Percentiles rank a stretch among this genome's conserved stretches.
phyloP scores from a whole-genome alignment of 768 basidiomycete genomes.

The Panus rudis region DNA sequence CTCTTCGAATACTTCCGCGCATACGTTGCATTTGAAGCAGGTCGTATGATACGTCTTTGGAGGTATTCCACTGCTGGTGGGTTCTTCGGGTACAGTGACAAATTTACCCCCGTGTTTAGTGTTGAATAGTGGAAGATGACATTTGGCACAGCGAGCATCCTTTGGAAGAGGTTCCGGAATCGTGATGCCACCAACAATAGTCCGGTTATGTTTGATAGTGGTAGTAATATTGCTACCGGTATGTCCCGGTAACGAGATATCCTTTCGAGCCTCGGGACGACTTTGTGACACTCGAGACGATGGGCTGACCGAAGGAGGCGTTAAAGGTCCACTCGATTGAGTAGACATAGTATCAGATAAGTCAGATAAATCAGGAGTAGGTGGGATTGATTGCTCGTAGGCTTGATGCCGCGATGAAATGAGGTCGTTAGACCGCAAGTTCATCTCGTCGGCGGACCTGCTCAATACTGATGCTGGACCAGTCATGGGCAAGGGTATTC shows the following conservation, averaged over 20 bases:
- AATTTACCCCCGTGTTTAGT: slow-evolving; percentile 54
- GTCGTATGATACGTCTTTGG: slow-evolving; percentile 65
- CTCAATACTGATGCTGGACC: slow-evolving; percentile 6
- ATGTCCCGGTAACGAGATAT: not conserved
- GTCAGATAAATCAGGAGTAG: slow-evolving; percentile 55
- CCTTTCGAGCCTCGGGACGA: slow-evolving; percentile 2
- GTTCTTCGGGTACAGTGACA: slow-evolving; percentile 59
- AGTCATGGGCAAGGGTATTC: slow-evolving; percentile 10
- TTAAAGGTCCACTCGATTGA: slow-evolving; percentile 46
- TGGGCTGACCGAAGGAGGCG: slow-evolving; percentile 37
- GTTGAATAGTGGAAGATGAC: slow-evolving; percentile 50
- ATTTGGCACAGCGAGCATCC: slow-evolving; percentile 52
- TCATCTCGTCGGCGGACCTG: no score
- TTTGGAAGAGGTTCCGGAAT: slow-evolving; percentile 28
- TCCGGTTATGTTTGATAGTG: no score
- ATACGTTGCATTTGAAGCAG: slow-evolving; percentile 71
- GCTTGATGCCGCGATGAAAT: slow-evolving; percentile 5
- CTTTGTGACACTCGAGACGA: slow-evolving; percentile 13
- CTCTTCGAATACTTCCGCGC: slow-evolving; percentile 58
- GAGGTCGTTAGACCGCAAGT: slow-evolving; percentile 2
- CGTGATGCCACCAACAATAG: slow-evolving; percentile 15
- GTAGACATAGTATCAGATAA: slow-evolving; percentile 48
- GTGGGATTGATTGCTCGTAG: slow-evolving; percentile 31
- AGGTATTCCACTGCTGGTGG: slow-evolving; percentile 29
- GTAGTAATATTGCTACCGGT: slow-evolving; percentile 12